phyloP scores from a whole-genome alignment of 2,329 filamentous ascomycete genomes.

The Diaporthe amygdali region DNA sequence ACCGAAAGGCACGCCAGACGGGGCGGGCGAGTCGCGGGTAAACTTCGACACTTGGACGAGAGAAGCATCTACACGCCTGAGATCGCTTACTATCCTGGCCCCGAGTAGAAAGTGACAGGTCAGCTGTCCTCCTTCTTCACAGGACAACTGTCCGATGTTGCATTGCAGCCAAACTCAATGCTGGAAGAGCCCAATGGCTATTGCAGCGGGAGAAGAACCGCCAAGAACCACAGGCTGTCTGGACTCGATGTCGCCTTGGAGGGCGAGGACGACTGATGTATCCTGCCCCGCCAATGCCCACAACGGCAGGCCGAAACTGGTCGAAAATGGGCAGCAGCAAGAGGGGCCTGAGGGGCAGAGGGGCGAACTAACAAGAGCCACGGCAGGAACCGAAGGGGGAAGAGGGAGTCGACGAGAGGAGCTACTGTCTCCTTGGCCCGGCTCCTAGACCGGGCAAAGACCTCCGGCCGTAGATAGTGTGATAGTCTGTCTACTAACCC shows the following conservation, averaged over 20 bases:
- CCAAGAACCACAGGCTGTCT: not conserved
- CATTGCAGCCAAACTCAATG: conserved; percentile 15
- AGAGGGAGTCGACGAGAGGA: not conserved
- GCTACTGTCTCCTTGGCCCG: conserved; percentile 1
- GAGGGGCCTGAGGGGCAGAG: not conserved
- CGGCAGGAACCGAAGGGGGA: not conserved
- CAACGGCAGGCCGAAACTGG: conserved; percentile 11
- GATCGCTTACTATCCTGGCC: not conserved
- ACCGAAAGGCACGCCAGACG: not conserved
- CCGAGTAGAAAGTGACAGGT: not conserved
- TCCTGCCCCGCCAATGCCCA: conserved; percentile 5
- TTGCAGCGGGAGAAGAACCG: not conserved
- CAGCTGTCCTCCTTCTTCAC: not conserved
- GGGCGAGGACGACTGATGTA: not conserved
- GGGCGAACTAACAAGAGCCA: not conserved
- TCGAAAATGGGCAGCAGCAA: not conserved
- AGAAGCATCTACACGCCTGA: not conserved
- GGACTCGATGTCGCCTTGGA: not conserved
- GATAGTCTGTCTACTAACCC: not conserved
- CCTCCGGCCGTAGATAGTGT: not conserved
- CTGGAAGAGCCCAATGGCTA: not conserved
- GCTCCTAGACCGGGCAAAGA: not conserved
- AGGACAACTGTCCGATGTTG: conserved; percentile 11
- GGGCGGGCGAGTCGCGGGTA: not conserved
- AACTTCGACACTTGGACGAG: not conserved